Conservation (phyloP, 2,329 filamentous ascomycete genomes). For the Clonostachys solani region DNA sequence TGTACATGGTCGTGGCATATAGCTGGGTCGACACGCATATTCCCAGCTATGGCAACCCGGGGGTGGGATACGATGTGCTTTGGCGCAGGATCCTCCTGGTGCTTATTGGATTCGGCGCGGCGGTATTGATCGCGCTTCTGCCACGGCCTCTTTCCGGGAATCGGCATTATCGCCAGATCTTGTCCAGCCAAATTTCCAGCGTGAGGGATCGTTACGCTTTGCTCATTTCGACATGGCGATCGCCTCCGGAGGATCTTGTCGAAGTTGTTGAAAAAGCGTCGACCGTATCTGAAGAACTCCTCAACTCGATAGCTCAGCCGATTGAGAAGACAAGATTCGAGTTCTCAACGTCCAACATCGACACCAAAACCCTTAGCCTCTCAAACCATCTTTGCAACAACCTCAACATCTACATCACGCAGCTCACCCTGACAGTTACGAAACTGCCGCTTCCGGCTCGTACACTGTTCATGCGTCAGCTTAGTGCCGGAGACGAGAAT, state of each 20-base stretch:
- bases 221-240: conserved; percentile 36
- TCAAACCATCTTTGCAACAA: conserved; percentile 18
- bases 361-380: conserved; percentile 18
- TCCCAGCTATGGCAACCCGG: conserved; percentile 37
- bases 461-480: conserved; percentile 31
- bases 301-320: conserved; percentile 14
- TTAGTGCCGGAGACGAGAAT: conserved; percentile 26
- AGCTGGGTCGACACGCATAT: conserved; percentile 39
- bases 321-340: conserved; percentile 21
- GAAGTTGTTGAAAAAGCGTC: conserved; percentile 18
- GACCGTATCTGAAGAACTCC: conserved; percentile 17
- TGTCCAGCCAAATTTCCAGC: conserved; percentile 34
- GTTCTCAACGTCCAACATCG: conserved; percentile 20
- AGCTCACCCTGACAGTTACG: conserved; percentile 22
- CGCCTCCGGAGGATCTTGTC: conserved; percentile 14
- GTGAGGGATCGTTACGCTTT: conserved; percentile 45
- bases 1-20: conserved; percentile 37
- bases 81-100: conserved; percentile 40
- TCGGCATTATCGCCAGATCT: conserved; percentile 33
- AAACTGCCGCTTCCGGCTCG: conserved; percentile 21
- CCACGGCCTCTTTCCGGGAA: conserved; percentile 41
- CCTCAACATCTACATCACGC: conserved; percentile 24
- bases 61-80: conserved; percentile 40
- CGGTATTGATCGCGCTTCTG: conserved; percentile 38
- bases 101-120: conserved; percentile 35